Percentiles rank a stretch among this genome's conserved stretches.
These are phyloP conservation scores for Aspergillus sp. DNA, from an alignment of 2,329 filamentous ascomycete species.

Conservation along the genomic window DNA sequence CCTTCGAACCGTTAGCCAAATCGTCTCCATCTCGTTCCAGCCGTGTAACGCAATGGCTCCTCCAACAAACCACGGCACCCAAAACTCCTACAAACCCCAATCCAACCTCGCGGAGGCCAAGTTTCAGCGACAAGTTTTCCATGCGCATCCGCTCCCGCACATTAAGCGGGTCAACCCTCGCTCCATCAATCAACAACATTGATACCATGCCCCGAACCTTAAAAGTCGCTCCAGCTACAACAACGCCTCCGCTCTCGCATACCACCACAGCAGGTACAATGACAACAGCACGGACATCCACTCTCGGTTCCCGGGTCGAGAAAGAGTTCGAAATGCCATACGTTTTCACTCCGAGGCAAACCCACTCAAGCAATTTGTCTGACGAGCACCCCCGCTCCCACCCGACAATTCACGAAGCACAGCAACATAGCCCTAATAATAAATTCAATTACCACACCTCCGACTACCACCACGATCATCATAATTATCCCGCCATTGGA, in stretches of 20 bases:
- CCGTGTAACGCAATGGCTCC: conserved; percentile 34
- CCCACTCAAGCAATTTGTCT: conserved; percentile 1
- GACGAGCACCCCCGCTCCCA: conserved; percentile 15
- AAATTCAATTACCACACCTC: conserved; percentile 1
- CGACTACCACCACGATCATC: conserved; percentile 12
- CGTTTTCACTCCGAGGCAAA: conserved; percentile 8
- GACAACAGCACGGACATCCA: conserved; percentile 15
- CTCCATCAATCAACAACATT: conserved; percentile 28
- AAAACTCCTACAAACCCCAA: neutral
- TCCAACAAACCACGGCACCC: conserved; percentile 17
- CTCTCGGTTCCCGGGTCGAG: conserved; percentile 10
- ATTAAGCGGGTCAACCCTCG: conserved; percentile 36
- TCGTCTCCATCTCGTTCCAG: conserved; percentile 23
- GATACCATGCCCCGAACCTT: conserved; percentile 21
- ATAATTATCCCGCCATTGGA: conserved; percentile 29
- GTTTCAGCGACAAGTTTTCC: conserved; percentile 21
- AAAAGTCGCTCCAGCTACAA: conserved; percentile 15
- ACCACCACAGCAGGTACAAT: conserved; percentile 20
- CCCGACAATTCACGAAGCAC: conserved; percentile 17
- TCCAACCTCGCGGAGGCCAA: conserved; percentile 15
- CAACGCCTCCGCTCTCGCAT: neutral
- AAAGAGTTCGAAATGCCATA: conserved; percentile 6
- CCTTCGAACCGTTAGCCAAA: conserved; percentile 10
- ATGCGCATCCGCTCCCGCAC: conserved; percentile 32
- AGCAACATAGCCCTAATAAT: conserved; percentile 12